Percentiles rank a stretch among this genome's conserved stretches.
These are phyloP conservation scores for Azolla pinnata DNA, from an alignment of 75 land plant genomes.

Conservation along the genomic window DNA sequence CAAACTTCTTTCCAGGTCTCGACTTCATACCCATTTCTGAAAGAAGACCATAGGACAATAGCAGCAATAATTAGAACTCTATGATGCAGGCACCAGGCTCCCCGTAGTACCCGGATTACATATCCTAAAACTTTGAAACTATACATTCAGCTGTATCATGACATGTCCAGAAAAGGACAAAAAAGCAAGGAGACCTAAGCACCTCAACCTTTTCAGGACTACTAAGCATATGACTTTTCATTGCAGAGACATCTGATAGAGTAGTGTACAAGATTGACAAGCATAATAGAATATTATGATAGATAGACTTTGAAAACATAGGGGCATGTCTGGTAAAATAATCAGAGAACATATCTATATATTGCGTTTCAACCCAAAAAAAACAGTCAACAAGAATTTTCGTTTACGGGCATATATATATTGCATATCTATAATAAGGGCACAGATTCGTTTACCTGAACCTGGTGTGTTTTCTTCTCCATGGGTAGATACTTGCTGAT, in stretches of 20 bases:
- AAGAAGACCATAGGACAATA: neutral
- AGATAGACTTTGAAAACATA: neutral
- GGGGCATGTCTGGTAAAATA: neutral
- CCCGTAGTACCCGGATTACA: no score
- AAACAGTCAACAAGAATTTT: neutral
- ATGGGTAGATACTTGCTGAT: slow-evolving; percentile 38
- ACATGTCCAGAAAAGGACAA: no score
- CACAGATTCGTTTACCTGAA: no score
- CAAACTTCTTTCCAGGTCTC: slow-evolving; percentile 20
- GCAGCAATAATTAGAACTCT: neutral
- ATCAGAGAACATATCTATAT: neutral
- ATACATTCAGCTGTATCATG: no score
- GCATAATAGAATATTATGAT: neutral
- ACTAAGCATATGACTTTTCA: no score
- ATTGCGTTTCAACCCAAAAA: neutral
- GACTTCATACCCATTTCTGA: slow-evolving; percentile 1
- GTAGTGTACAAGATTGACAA: no score
- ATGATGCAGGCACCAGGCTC: no score
- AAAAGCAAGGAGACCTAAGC: no score
- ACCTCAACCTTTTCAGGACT: no score
- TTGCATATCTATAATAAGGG: slow-evolving; percentile 6
- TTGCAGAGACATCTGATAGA: no score
- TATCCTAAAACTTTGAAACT: no score
- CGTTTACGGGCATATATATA: neutral
- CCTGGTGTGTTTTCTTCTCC: slow-evolving; percentile 25